Evolutionary conservation across 2,329 filamentous ascomycete species (phyloP).

Genomic region (Samsoniella hepiali): DNA sequence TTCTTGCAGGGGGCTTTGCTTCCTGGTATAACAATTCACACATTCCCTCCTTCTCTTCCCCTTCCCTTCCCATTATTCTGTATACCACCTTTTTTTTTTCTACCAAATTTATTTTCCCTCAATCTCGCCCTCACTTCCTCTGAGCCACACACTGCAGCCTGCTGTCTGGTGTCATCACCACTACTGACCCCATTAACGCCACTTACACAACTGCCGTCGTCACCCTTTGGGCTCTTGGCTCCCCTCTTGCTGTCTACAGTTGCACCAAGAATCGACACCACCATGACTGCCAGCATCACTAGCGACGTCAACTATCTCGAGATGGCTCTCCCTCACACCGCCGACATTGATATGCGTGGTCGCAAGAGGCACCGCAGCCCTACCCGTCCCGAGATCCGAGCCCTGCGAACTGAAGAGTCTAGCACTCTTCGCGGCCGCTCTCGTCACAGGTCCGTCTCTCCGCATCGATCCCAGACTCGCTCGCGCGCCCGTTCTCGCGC

Average conservation of each 20-base stretch:
- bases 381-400: constrained; percentile 31
- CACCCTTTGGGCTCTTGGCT: not conserved
- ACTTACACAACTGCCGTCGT: constrained; percentile 10
- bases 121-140: not conserved
- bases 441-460: constrained; percentile 39
- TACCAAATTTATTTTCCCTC: not conserved
- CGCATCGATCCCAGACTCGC: constrained; percentile 27
- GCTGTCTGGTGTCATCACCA: not conserved
- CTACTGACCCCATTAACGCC: not conserved
- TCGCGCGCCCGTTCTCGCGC: constrained; percentile 33
- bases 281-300: constrained; percentile 7
- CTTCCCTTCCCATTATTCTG: not conserved
- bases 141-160: not conserved
- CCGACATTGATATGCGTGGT: constrained; percentile 29
- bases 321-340: not conserved
- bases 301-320: constrained; percentile 15
- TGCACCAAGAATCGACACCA: not conserved
- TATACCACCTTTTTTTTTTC: not conserved
- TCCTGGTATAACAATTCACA: constrained; percentile 13
- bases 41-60: constrained; percentile 6
- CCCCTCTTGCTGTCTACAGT: not conserved
- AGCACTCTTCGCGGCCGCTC: constrained; percentile 43
- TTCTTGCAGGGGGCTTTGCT: not conserved
- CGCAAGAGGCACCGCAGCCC: constrained; percentile 41
- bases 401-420: constrained; percentile 38